A percentile compares a stretch with the other conserved stretches of the same genome.
Conservation (phyloP, 1,139 yeast genomes). For the Yarrowia galli region DNA sequence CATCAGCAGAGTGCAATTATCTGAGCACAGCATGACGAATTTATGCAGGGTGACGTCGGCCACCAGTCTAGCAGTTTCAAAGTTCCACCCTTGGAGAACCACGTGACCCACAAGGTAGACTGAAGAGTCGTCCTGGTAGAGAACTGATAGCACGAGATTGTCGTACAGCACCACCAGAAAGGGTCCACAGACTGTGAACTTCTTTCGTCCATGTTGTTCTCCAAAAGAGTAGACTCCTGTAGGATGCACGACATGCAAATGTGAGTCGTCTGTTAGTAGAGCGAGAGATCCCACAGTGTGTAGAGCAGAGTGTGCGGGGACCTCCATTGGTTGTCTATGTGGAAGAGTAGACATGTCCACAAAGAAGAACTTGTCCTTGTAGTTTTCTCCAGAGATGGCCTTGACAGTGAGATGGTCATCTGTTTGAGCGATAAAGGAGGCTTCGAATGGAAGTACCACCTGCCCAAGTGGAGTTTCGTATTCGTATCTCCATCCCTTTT, state of each 20-base stretch:
- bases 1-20: conserved; percentile 28
- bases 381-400: conserved; percentile 13
- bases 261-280: conserved; percentile 20
- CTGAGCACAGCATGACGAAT: conserved; percentile 37
- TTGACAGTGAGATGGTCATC: conserved; percentile 8
- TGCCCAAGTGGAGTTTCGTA: conserved; percentile 16
- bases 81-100: conserved; percentile 18
- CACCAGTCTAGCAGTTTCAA: conserved; percentile 25
- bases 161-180: conserved; percentile 29
- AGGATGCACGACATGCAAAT: conserved; percentile 29
- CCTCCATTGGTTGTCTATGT: conserved; percentile 12
- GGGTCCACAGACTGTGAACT: conserved; percentile 28
- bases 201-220: conserved; percentile 23
- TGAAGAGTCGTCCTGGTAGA: conserved; percentile 22
- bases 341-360: conserved; percentile 19
- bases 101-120: conserved; percentile 26
- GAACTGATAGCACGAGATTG: conserved; percentile 8
- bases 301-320: conserved; percentile 8
- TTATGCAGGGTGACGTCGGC: conserved; percentile 36
- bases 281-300: conserved; percentile 26
- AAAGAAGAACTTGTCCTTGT: conserved; percentile 7
- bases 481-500: conserved; percentile 16
- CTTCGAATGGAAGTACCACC: conserved; percentile 16
- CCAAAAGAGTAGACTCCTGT: conserved; percentile 32
- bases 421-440: conserved; percentile 25